Evolutionary conservation across 2,329 filamentous ascomycete genomes (phyloP).

Genomic region (Penicillium expansum): DNA sequence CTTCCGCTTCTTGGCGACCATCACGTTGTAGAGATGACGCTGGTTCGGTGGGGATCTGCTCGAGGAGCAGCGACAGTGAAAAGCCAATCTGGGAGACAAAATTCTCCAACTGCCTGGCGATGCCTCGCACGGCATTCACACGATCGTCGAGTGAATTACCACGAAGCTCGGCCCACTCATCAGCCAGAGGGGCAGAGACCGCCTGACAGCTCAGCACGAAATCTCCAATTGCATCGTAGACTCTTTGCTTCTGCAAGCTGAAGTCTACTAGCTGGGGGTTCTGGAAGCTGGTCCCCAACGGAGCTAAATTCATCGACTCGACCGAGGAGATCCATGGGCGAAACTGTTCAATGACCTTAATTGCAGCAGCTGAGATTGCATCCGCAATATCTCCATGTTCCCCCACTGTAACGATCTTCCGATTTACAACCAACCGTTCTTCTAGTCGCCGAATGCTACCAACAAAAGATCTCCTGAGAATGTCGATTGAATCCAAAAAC

Average conservation of each 20-base stretch:
- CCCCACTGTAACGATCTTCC: constrained; percentile 76
- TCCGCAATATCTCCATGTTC: constrained; percentile 79
- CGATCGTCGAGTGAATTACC: constrained; percentile 86
- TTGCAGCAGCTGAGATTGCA: constrained; percentile 72
- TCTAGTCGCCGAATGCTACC: constrained; percentile 83
- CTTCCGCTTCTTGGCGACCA: constrained; percentile 31
- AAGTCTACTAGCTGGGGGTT: constrained; percentile 86
- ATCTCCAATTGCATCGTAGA: constrained; percentile 92
- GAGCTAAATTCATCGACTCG: constrained; percentile 85
- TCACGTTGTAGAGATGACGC: constrained; percentile 48
- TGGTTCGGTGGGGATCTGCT: constrained; percentile 63
- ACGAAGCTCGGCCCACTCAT: constrained; percentile 93
- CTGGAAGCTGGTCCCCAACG: constrained; percentile 73
- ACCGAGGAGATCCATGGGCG: constrained; percentile 85
- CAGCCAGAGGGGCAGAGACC: constrained; percentile 83
- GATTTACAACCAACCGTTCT: constrained; percentile 71
- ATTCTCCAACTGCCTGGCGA: constrained; percentile 76
- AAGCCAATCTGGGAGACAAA: constrained; percentile 85
- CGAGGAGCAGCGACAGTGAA: constrained; percentile 80
- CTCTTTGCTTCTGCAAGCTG: constrained; percentile 81
- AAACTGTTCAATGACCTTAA: constrained; percentile 81
- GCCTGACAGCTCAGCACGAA: constrained; percentile 83
- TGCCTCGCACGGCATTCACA: constrained; percentile 73
- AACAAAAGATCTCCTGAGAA: constrained; percentile 80
- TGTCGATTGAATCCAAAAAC: constrained; percentile 78